These are phyloP conservation scores for Fusarium brachygibbosum DNA, from an alignment of 2,329 filamentous ascomycete genomes.

Conservation along the genomic window DNA sequence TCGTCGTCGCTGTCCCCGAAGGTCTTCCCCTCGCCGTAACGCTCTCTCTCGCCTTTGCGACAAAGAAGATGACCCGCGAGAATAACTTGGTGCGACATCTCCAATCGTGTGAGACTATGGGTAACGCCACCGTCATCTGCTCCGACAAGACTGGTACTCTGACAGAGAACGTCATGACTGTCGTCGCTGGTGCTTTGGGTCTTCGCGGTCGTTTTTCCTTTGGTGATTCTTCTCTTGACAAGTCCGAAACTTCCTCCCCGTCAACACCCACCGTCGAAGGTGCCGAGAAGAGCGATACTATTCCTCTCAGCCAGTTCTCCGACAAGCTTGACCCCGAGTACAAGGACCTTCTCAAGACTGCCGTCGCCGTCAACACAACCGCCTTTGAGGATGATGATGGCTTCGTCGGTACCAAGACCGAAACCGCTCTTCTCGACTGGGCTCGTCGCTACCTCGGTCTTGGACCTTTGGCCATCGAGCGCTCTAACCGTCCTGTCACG, in stretches of 20 bases:
- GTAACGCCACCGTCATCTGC: constrained; percentile 79
- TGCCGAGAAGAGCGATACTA: constrained; percentile 9
- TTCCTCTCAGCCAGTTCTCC: constrained; percentile 25
- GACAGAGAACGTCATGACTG: constrained; percentile 77
- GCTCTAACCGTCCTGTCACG: constrained; percentile 60
- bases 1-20: constrained; percentile 76
- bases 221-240: constrained; percentile 58
- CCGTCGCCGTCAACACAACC: constrained; percentile 68
- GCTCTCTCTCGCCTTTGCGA: constrained; percentile 75
- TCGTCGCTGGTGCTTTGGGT: constrained; percentile 72
- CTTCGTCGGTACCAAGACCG: constrained; percentile 69
- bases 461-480: constrained; percentile 59
- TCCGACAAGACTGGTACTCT: constrained; percentile 68
- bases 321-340: constrained; percentile 32
- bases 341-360: constrained; percentile 36
- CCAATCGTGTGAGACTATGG: constrained; percentile 78
- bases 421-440: constrained; percentile 66
- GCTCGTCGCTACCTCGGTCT: constrained; percentile 64
- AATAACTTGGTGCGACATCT: constrained; percentile 77
- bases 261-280: not conserved
- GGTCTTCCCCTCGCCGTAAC: constrained; percentile 76
- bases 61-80: constrained; percentile 76
- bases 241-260: constrained; percentile 37
- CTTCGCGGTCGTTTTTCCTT: constrained; percentile 51
- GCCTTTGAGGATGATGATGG: constrained; percentile 66